Evolutionary conservation across 1,139 yeast species (phyloP).

Genomic region (Kluyveromyces marxianus): DNA sequence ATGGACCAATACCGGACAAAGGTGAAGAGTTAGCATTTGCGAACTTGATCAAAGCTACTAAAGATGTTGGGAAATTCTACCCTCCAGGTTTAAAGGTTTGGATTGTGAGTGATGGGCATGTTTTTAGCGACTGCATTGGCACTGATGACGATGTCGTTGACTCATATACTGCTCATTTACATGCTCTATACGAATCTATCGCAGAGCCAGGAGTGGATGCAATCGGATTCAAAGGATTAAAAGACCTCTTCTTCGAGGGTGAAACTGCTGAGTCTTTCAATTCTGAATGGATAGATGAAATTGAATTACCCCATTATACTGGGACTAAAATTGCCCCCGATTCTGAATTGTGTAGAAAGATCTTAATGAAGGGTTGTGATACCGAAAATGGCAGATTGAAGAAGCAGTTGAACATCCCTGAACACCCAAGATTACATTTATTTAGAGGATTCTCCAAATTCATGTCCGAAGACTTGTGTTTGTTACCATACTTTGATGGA

Average conservation of each 20-base stretch:
- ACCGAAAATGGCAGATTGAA: conserved; percentile 35
- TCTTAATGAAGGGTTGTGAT: conserved; percentile 37
- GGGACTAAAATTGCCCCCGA: conserved; percentile 32
- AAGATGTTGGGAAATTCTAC: conserved; percentile 35
- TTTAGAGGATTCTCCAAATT: conserved; percentile 53
- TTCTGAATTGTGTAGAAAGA: conserved; percentile 34
- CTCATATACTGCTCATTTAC: conserved; percentile 39
- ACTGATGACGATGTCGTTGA: conserved; percentile 48
- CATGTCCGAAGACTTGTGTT: conserved; percentile 49
- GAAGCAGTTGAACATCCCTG: conserved; percentile 30
- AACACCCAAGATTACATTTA: conserved; percentile 45
- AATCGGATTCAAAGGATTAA: conserved; percentile 35
- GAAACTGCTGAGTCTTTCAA: conserved; percentile 22
- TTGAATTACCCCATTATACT: conserved; percentile 30
- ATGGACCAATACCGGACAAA: conserved; percentile 43
- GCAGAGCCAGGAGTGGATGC: conserved; percentile 25
- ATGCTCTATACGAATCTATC: conserved; percentile 35
- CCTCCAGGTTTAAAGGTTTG: conserved; percentile 49
- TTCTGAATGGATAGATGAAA: conserved; percentile 24
- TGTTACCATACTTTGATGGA: conserved; percentile 34
- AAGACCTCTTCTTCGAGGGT: conserved; percentile 32
- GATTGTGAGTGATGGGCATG: conserved; percentile 61
- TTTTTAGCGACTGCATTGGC: conserved; percentile 55
- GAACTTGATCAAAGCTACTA: conserved; percentile 29
- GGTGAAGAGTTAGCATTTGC: conserved; percentile 36